phyloP scores from a whole-genome alignment of 306 rosid genomes.

The Sesbania bispinosa region DNA sequence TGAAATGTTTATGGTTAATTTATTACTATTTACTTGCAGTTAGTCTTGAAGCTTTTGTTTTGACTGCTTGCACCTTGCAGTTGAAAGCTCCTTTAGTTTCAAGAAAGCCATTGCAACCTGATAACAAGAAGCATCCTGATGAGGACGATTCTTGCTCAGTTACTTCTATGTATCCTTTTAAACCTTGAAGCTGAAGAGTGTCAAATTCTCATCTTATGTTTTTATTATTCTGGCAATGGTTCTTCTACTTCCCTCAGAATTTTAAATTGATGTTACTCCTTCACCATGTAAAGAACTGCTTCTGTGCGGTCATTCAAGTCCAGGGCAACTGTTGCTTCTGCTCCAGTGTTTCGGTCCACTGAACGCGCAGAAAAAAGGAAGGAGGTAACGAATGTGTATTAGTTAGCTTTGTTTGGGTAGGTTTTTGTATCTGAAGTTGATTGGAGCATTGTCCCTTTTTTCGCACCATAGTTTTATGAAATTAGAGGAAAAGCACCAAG shows the following conservation, averaged over 20 bases:
- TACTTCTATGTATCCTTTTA: slow-evolving; percentile 72
- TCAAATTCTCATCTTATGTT: neutral
- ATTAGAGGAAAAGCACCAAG: slow-evolving; percentile 89
- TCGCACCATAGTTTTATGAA: slow-evolving; percentile 59
- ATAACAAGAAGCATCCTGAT: slow-evolving; percentile 81
- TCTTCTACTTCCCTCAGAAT: slow-evolving; percentile 11
- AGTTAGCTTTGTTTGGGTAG: slow-evolving; percentile 22
- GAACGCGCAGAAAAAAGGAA: slow-evolving; percentile 89
- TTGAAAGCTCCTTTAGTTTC: slow-evolving; percentile 44
- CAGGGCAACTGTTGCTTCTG: slow-evolving; percentile 62
- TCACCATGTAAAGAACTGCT: slow-evolving; percentile 48
- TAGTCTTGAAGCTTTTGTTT: slow-evolving; percentile 15
- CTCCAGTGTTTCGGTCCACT: slow-evolving; percentile 71
- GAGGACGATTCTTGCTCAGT: slow-evolving; percentile 92
- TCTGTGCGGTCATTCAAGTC: slow-evolving; percentile 50
- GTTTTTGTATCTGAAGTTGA: slow-evolving; percentile 5
- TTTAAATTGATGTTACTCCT: slow-evolving; percentile 38
- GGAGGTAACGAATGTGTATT: slow-evolving; percentile 58
- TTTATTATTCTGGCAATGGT: slow-evolving; percentile 13
- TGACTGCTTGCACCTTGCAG: slow-evolving; percentile 48
- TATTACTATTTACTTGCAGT: neutral
- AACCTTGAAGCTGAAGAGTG: slow-evolving; percentile 18
- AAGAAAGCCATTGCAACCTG: slow-evolving; percentile 75
- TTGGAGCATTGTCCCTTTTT: slow-evolving; percentile 16
- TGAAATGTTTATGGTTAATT: slow-evolving; percentile 7